Evolutionary conservation across 352 stramenopile species (phyloP).

Genomic region (Phytophthora uliginosa): DNA sequence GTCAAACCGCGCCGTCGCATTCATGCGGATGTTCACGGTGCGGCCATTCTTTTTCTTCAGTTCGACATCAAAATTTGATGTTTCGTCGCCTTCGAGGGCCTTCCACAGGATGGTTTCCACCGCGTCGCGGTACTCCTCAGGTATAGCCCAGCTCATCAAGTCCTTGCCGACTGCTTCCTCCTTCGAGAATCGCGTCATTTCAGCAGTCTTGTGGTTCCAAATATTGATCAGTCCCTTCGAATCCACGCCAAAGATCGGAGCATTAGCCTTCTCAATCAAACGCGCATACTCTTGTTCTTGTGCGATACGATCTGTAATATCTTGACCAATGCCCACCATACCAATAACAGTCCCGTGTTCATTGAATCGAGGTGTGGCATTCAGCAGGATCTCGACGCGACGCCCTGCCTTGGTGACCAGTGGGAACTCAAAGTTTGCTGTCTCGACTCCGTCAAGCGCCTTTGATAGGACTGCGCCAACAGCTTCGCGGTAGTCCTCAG

Average conservation of each 20-base stretch:
- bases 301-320: constrained; percentile 83
- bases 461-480: constrained; percentile 71
- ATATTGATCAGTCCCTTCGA: constrained; percentile 84
- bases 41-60: constrained; percentile 75
- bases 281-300: constrained; percentile 84
- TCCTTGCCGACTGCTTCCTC: constrained; percentile 91
- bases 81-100: constrained; percentile 70
- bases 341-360: constrained; percentile 85
- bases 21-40: constrained; percentile 76
- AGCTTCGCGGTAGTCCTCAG: constrained; percentile 72
- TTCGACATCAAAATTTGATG: constrained; percentile 88
- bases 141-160: constrained; percentile 70
- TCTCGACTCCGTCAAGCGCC: constrained; percentile 67
- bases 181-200: constrained; percentile 91
- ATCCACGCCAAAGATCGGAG: constrained; percentile 92
- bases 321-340: constrained; percentile 90
- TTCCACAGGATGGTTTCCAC: constrained; percentile 65
- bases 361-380: constrained; percentile 89
- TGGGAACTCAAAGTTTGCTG: constrained; percentile 89
- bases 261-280: constrained; percentile 93
- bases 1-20: constrained; percentile 74
- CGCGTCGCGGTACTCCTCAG: constrained; percentile 59
- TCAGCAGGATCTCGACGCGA: constrained; percentile 87
- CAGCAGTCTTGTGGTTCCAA: constrained; percentile 93
- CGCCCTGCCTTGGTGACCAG: constrained; percentile 85